Evolutionary conservation across 139 green algal genomes (phyloP), one percentile per base, ranked within the genome.

Genomic region (Coelastrella sp.): DNA sequence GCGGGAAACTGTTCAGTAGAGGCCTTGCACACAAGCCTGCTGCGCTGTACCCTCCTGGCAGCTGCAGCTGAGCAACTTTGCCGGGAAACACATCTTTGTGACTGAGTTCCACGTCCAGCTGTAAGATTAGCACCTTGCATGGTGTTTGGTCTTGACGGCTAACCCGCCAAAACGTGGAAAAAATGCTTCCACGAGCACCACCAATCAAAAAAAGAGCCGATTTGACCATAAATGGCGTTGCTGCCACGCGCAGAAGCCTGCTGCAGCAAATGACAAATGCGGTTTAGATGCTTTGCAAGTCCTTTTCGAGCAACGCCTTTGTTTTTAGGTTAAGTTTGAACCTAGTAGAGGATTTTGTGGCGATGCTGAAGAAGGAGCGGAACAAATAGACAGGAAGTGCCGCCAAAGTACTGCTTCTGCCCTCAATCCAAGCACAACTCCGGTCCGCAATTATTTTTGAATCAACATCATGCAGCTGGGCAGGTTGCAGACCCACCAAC

Each of bases 1-100:
- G 93, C 89, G 40, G 91, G 81, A n/a, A 94, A 90, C n/a, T 27
- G 53, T 21, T 90, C 86, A 59, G 38, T 69, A 11, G 67, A 75
- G 30, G 78, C 78, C 40, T 34, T 34, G 75, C 51, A 71, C 13
- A 43, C 35, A 6, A 82, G 37, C 75, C 35, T 57, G 51, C 75
- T 69, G 53, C 75, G 51, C 35, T 69, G 41, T 3, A 57, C 23
- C 66, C 66, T 25, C 34, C 35, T n/a, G 8, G 32, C 62, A 25
- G 53, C 53, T 9, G 30, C 17, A 5, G 21, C 21, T 27, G 53
- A 21, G 19, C 53, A 32, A 64, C 5, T 64, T 32, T 27, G 53
- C 7, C 53, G 53, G 6, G 21, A 27, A 27, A 32, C 17, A 27
- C 17, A 64, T 27, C 53, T 64, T 64, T 64, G 53, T 32, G 53